Evolutionary conservation across 2,329 filamentous ascomycete species (phyloP).

Genomic region (Paramyrothecium roridum): DNA sequence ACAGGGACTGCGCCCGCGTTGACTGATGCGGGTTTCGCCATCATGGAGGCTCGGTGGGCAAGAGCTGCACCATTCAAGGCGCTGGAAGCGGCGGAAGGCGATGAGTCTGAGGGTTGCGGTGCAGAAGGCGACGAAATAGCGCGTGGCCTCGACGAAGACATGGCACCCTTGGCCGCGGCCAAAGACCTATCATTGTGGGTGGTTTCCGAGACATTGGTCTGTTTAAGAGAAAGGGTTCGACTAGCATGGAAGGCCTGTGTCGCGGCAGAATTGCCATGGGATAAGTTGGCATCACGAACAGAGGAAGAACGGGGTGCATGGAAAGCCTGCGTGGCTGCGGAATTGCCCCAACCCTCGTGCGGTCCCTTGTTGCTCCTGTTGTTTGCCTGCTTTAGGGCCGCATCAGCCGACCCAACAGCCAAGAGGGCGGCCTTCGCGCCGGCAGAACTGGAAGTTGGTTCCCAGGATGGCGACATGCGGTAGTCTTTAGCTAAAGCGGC

Average conservation of each 20-base stretch:
- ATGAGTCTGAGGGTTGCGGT: constrained; percentile 10
- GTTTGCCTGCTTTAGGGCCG: constrained; percentile 21
- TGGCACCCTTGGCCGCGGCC: constrained; percentile 74
- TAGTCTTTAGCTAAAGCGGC: constrained; percentile 39
- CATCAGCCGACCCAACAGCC: constrained; percentile 43
- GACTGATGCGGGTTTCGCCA: constrained; percentile 43
- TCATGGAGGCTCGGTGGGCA: constrained; percentile 54
- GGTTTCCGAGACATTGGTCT: constrained; percentile 25
- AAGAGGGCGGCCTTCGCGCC: constrained; percentile 74
- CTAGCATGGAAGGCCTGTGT: constrained; percentile 35
- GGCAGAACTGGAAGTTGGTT: constrained; percentile 60
- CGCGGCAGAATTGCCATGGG: constrained; percentile 23
- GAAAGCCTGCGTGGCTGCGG: constrained; percentile 69
- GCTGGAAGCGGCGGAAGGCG: constrained; percentile 48
- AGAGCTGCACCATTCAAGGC: constrained; percentile 71
- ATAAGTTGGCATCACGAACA: constrained; percentile 11
- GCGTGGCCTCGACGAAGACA: constrained; percentile 58
- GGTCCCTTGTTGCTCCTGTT: constrained; percentile 12
- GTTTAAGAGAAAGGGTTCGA: constrained; percentile 22
- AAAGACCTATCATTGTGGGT: constrained; percentile 64
- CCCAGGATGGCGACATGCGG: constrained; percentile 50
- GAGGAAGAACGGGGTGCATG: constrained; percentile 25
- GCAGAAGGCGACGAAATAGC: constrained; percentile 60
- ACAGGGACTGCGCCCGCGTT: constrained; percentile 65
- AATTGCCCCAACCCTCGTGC: constrained; percentile 53